Evolutionary conservation across 192 early-diverging fungal species (phyloP).

Genomic region (Podila epicladia): DNA sequence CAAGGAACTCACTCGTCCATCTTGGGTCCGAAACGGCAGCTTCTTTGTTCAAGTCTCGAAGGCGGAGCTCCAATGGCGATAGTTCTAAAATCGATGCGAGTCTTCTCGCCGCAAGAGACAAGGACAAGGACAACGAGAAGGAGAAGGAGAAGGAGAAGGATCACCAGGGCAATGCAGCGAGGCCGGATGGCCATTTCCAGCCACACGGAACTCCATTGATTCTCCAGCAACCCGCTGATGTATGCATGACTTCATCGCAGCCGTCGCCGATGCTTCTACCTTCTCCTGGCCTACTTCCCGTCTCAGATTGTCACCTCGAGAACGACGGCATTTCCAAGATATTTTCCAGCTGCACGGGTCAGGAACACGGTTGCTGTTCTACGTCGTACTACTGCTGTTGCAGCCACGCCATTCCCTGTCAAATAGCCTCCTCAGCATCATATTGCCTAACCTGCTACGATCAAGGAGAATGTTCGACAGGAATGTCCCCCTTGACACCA

Average conservation of each 20-base stretch:
- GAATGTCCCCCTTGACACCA: too few species aligned
- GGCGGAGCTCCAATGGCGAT: constrained; percentile 22
- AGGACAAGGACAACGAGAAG: constrained; percentile 1
- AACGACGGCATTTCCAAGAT: neutral
- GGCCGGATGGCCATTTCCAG: neutral
- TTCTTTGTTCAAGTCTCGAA: constrained; percentile 18
- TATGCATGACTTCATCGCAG: neutral
- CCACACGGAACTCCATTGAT: neutral
- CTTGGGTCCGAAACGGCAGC: constrained; percentile 20
- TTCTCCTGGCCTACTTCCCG: neutral
- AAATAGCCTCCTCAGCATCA: too few species aligned
- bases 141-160: constrained; percentile 1
- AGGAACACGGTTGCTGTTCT: too few species aligned
- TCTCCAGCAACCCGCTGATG: neutral
- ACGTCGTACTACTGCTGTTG: too few species aligned
- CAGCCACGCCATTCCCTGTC: too few species aligned
- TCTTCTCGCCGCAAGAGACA: neutral
- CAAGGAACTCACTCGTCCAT: constrained; percentile 17
- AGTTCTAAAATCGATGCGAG: constrained; percentile 3
- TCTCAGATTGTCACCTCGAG: neutral
- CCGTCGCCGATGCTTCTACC: neutral
- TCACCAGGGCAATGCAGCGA: neutral
- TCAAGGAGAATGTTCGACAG: neutral
- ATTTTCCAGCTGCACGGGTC: too few species aligned
- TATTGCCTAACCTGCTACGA: too few species aligned